These are phyloP conservation scores for Fusarium sp. DNA, from an alignment of 2,329 filamentous ascomycete genomes.

Conservation along the genomic window DNA sequence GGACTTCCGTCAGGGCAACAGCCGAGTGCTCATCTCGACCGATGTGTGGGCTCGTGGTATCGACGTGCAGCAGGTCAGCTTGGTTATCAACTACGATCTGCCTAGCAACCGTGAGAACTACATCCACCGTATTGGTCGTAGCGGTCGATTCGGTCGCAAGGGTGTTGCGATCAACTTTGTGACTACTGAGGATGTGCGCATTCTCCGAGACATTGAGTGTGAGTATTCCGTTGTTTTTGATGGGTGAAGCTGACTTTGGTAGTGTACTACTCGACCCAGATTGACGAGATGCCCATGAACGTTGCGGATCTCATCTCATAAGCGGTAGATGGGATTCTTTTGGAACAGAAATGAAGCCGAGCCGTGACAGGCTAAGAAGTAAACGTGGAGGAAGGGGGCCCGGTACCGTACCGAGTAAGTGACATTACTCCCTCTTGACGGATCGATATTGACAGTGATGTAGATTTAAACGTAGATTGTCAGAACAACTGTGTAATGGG, in stretches of 20 bases:
- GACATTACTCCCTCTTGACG: background rate
- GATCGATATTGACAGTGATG: background rate
- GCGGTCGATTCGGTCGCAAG: constrained; percentile 95
- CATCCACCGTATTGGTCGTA: constrained; percentile 97
- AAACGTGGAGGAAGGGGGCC: constrained; percentile 48
- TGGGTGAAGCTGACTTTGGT: constrained; percentile 47
- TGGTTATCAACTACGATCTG: constrained; percentile 99
- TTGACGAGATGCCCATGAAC: constrained; percentile 99
- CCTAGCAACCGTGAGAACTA: constrained; percentile 99
- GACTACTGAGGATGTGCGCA: constrained; percentile 96
- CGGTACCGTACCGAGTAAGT: constrained; percentile 41
- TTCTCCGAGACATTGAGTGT: constrained; percentile 96
- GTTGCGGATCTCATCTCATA: constrained; percentile 73
- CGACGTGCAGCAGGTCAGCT: constrained; percentile 96
- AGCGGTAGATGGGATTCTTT: constrained; percentile 10
- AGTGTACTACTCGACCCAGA: constrained; percentile 97
- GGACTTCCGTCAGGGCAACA: constrained; percentile 97
- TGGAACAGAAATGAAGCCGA: constrained; percentile 10
- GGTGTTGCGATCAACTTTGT: constrained; percentile 99
- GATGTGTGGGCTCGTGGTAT: constrained; percentile 99
- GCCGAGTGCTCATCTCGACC: constrained; percentile 94
- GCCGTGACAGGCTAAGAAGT: constrained; percentile 29
- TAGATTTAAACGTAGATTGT: background rate
- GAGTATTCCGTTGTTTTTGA: constrained; percentile 52
- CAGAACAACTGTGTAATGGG: background rate